These are phyloP conservation scores for Pigoraptor vietnamica DNA, from an alignment of 78 protist genomes.

Conservation along the genomic window DNA sequence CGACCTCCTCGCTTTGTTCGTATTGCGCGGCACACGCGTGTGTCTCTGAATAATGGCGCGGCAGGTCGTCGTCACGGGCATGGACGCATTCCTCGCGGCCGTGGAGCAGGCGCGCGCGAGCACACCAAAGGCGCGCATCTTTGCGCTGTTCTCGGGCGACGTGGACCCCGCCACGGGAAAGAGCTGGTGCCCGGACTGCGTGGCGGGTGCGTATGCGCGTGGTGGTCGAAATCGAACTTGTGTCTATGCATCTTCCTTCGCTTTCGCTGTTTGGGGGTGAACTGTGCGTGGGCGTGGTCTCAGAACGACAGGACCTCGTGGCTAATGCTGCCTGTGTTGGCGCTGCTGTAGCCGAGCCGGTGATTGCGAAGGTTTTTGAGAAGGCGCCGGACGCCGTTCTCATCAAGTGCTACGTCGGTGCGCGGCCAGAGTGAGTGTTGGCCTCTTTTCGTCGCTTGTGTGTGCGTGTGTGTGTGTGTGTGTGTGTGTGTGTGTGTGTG, in stretches of 20 bases:
- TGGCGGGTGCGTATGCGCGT: not conserved
- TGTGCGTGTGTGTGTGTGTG: not conserved
- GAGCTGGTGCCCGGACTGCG: constrained; percentile 6
- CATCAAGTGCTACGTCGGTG: not conserved
- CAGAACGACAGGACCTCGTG: not conserved
- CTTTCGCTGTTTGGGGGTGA: not conserved
- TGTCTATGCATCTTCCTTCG: not conserved
- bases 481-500: not conserved
- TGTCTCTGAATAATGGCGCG: not conserved
- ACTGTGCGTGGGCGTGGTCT: not conserved
- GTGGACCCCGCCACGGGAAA: not conserved
- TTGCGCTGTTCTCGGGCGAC: not conserved
- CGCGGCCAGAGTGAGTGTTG: not conserved
- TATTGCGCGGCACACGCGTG: not conserved
- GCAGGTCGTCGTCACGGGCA: not conserved
- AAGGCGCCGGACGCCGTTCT: not conserved
- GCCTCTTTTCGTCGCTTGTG: not conserved
- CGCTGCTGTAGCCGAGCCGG: not conserved
- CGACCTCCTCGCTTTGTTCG: not conserved
- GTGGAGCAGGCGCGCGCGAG: not conserved
- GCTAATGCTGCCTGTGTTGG: not conserved
- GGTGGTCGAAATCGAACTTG: not conserved
- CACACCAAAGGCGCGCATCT: not conserved
- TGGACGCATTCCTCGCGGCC: not conserved
- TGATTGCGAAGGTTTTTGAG: not conserved